Evolutionary conservation across 495 filamentous ascomycete genomes (phyloP).

Genomic region (Podospora appendiculata): DNA sequence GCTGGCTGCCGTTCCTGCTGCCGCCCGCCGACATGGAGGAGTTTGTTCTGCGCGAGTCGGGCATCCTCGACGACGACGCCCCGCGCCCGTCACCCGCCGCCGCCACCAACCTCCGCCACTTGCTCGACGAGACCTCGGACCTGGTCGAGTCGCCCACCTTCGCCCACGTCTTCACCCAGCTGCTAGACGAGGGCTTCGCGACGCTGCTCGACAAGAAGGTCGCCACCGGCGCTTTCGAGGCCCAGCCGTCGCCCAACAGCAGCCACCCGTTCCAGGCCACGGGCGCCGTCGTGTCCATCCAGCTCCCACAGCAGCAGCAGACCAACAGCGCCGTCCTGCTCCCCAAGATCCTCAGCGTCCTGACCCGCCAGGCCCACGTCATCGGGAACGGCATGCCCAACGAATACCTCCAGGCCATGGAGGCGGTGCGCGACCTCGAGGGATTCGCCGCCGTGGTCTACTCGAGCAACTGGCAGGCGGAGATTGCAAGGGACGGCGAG

Average conservation of each 20-base stretch:
- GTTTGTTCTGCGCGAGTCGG: constrained; percentile 74
- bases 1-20: constrained; percentile 82
- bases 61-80: constrained; percentile 52
- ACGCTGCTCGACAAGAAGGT: constrained; percentile 73
- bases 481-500: constrained; percentile 46
- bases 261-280: background rate
- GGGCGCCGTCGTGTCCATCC: constrained; percentile 32
- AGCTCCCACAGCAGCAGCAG: constrained; percentile 27
- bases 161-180: constrained; percentile 68
- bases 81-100: constrained; percentile 19
- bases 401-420: constrained; percentile 81
- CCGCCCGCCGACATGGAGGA: constrained; percentile 71
- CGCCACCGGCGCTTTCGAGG: constrained; percentile 66
- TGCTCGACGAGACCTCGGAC: constrained; percentile 95
- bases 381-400: constrained; percentile 84
- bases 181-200: constrained; percentile 83
- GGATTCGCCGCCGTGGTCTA: constrained; percentile 93
- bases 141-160: constrained; percentile 91
- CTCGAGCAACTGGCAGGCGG: constrained; percentile 75
- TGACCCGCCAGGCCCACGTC: constrained; percentile 79
- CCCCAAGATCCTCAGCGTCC: constrained; percentile 77
- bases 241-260: constrained; percentile 21
- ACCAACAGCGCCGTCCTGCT: constrained; percentile 63
- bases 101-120: constrained; percentile 59
- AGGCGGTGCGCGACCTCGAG: constrained; percentile 77